Evolutionary conservation across 805 yeast species (phyloP), one percentile per base, ranked within the genome.

Genomic region (Kodamaea laetipori): DNA sequence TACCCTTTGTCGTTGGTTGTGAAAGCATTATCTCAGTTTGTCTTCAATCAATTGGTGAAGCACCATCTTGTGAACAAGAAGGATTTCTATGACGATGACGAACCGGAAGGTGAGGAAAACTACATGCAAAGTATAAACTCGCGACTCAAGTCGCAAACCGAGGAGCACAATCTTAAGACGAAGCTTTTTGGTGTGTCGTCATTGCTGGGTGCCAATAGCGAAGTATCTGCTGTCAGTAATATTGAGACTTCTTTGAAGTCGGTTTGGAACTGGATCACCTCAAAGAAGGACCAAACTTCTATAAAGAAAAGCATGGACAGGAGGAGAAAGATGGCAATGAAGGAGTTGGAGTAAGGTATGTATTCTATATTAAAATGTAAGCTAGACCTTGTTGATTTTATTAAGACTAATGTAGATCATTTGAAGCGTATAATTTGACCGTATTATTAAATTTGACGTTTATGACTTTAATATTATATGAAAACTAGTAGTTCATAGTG

Each of bases 261-360:
- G 5, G 23, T 56, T 10, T 61, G 61, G 62, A 41, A 43, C 32
- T 64, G 69, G 67, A n/a, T 58, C 4, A 12, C 48, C 10, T 44
- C 51, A 7, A 24, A 31, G 34, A 45, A 44, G 26, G 41, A 46
- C 16, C 32, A 44, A 11, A 11, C 31, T 12, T 48, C 39, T 6
- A 58, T 61, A 15, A 65, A 63, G 26, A 47, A 43, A 17, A 53
- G 52, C 43, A 64, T 71, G 65, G 76, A 71, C 41, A 63, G 60
- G 43, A 59, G 76, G 53, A 57, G 76, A 42, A 67, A 70, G 42
- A 51, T 66, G 36, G 76, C 76, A 7, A 50, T 71, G 47, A 63
- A 63, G 50, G 73, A 68, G 50, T 52, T 71, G 37, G 75, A 69
- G 33, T 64, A 53, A 6, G 17, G 17, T 28, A 30, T 17, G 34